phyloP scores from a whole-genome alignment of 2,329 filamentous ascomycete genomes.

The Setomelanomma holmii region DNA sequence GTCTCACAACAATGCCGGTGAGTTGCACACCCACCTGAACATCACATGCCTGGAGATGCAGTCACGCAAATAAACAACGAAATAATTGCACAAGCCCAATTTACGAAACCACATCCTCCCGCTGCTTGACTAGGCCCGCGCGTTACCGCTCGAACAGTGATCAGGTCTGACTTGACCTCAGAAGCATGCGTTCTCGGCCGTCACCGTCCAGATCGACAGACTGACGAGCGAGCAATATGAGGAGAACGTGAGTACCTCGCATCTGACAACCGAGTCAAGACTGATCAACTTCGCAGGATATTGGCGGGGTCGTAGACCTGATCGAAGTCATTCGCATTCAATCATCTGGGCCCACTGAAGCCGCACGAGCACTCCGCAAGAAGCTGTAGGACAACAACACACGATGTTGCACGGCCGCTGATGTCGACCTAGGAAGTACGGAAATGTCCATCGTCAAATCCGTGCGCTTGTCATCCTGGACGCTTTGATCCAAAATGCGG shows the following conservation, averaged over 20 bases:
- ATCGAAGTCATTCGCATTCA: constrained; percentile 95
- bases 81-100: too few species aligned
- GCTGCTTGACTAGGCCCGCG: too few species aligned
- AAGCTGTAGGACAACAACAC: constrained; percentile 70
- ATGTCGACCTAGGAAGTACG: constrained; percentile 75
- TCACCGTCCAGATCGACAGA: constrained; percentile 90
- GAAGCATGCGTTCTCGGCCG: constrained; percentile 84
- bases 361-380: constrained; percentile 90
- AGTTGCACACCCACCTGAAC: too few species aligned
- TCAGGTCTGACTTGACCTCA: constrained; percentile 12
- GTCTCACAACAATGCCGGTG: too few species aligned
- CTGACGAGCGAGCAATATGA: constrained; percentile 89
- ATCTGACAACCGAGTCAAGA: too few species aligned
- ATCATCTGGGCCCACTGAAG: constrained; percentile 83
- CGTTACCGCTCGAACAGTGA: neutral
- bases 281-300: constrained; percentile 53
- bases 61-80: too few species aligned
- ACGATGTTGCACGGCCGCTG: constrained; percentile 10
- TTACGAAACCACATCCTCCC: too few species aligned
- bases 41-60: too few species aligned
- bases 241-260: constrained; percentile 64
- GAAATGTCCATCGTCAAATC: constrained; percentile 89
- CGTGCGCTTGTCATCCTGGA: constrained; percentile 88
- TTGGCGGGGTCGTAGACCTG: constrained; percentile 89
- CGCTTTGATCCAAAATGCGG: constrained; percentile 92